These are phyloP conservation scores for Metschnikowia drakensbergensis DNA, from an alignment of 805 yeast species.

Conservation along the genomic window DNA sequence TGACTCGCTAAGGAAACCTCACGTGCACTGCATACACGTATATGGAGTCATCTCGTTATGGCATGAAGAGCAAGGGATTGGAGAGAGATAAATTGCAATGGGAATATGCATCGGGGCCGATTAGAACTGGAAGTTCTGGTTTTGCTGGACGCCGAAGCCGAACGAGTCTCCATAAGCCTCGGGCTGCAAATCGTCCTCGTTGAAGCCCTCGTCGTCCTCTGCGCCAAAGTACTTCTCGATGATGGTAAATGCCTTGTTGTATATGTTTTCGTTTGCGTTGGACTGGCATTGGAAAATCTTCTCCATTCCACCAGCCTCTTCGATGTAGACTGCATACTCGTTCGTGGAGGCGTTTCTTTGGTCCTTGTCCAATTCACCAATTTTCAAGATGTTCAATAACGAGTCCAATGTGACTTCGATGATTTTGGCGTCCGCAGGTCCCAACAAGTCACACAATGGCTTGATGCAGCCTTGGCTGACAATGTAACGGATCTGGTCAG, in stretches of 20 bases:
- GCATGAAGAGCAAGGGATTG: not conserved
- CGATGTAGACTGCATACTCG: constrained; percentile 86
- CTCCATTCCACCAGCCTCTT: constrained; percentile 98
- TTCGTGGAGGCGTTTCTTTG: constrained; percentile 64
- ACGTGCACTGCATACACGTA: not conserved
- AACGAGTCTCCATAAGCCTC: constrained; percentile 77
- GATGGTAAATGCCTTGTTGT: constrained; percentile 83
- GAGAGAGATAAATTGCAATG: not conserved
- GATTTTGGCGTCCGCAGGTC: constrained; percentile 84
- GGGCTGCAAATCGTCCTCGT: constrained; percentile 67
- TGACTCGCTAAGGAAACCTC: not conserved
- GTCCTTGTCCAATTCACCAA: constrained; percentile 92
- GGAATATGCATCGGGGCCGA: not conserved
- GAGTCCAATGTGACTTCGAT: constrained; percentile 95
- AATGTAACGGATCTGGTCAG: constrained; percentile 89
- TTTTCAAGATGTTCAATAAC: constrained; percentile 84
- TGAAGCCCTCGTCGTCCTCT: constrained; percentile 71
- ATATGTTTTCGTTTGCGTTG: constrained; percentile 87
- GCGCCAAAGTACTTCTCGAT: constrained; percentile 89
- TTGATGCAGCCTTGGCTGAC: constrained; percentile 95
- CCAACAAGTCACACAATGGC: constrained; percentile 90
- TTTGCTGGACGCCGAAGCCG: constrained; percentile 74
- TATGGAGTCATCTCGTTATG: not conserved
- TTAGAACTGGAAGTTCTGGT: constrained; percentile 45
- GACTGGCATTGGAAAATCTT: constrained; percentile 90